Base-by-base conservation (phyloP, 345 rosid species). In the Boechera retrofracta region DNA sequence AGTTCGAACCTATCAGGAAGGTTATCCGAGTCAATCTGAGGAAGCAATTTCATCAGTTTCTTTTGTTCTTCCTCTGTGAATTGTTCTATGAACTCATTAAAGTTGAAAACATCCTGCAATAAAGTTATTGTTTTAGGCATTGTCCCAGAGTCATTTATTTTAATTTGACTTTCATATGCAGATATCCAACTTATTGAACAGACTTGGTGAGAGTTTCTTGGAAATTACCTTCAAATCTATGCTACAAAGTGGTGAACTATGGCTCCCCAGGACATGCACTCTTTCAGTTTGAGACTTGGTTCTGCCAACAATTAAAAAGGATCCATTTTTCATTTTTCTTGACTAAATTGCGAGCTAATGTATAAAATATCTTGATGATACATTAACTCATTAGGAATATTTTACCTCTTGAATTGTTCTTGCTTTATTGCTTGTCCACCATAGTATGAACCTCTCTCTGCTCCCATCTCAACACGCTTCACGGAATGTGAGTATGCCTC, bases 41-140 rank as follows among this genome's bases (percentile, higher is more conserved):
- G 89, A 62, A 95, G 87, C 80, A 86, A 83, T 68, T 81, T 89
- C 81, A 86, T 83, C 73, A 95, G 82, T 57, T 83, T 90, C 79
- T 82, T 88, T 87, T 90, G 98, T 81, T 95, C 99, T 73, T 88
- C 96, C 60, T 76, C 78, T 59, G 94, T 89, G 77, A 92, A 84
- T 77, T 79, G 83, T 80, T 81, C 81, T 47, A 68, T 68, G 77
- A 95, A 92, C 85, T 85, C 89, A 80, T 92, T 87, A 76, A 87
- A 87, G 86, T 88, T 95, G 78, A 92, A 74, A 82, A 92, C 77
- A 76, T 87, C 94, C 99, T 95, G 84, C 73, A 74, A 51, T 29
- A 12, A 35, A 31, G 9, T 21, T 31, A 36, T 36, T 13, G 10
- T 39, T 12, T 6, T 7, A 71, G 28, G 67, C 6, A 67, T 69